Conservation (phyloP, 2,329 filamentous ascomycete genomes). For the Claviceps sp. region DNA sequence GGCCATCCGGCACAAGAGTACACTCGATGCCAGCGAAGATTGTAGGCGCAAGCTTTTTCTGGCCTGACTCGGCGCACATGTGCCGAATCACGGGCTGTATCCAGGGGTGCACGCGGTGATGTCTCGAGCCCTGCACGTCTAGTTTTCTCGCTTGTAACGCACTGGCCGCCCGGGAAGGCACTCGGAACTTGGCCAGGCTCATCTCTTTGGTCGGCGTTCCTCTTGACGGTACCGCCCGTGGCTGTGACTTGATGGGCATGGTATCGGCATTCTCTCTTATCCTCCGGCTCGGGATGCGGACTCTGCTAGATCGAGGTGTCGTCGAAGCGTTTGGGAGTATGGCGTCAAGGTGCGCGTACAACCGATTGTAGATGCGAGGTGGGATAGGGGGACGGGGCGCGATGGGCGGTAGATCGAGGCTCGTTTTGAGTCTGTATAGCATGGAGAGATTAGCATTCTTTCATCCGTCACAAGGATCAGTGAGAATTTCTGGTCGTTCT, state of each 20-base stretch:
- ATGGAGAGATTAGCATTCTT: not conserved
- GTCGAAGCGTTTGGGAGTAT: conserved; percentile 40
- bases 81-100: conserved; percentile 53
- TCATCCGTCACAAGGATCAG: not conserved
- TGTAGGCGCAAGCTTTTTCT: conserved; percentile 52
- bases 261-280: conserved; percentile 14
- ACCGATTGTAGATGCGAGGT: conserved; percentile 68
- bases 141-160: conserved; percentile 26
- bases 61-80: conserved; percentile 46
- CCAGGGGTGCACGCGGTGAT: conserved; percentile 46
- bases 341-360: conserved; percentile 68
- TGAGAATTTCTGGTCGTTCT: too few relatives aligned
- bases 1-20: conserved; percentile 31
- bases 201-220: conserved; percentile 33
- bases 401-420: conserved; percentile 63
- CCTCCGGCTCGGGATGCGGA: conserved; percentile 21
- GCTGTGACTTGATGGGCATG: conserved; percentile 14
- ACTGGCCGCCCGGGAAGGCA: conserved; percentile 20
- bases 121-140: conserved; percentile 12
- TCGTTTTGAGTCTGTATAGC: conserved; percentile 51
- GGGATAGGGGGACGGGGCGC: conserved; percentile 64
- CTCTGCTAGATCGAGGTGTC: conserved; percentile 17
- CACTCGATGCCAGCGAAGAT: conserved; percentile 60
- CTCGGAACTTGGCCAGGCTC: conserved; percentile 29
- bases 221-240: conserved; percentile 24